phyloP scores from a whole-genome alignment of 106 monocot genomes.

The Dendrobium catenatum region DNA sequence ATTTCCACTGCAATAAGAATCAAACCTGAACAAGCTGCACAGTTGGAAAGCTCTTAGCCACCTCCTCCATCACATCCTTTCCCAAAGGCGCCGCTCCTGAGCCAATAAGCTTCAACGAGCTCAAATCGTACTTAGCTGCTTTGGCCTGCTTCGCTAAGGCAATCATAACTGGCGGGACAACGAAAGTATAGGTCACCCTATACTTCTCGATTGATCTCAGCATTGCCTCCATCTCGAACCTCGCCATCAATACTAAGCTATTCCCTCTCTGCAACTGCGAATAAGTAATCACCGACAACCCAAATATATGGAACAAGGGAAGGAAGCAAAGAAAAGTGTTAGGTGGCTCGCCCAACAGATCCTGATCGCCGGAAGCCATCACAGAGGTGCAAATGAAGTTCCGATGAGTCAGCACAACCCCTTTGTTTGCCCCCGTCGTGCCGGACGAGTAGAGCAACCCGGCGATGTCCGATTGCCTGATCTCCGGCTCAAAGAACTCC shows the following conservation, averaged over 20 bases:
- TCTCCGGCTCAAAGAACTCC: conserved; percentile 16
- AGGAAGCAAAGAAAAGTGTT: conserved; percentile 59
- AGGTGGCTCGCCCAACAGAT: conserved; percentile 21
- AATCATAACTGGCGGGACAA: conserved; percentile 85
- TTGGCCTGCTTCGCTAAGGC: conserved; percentile 79
- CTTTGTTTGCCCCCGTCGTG: conserved; percentile 77
- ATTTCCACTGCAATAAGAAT: not conserved
- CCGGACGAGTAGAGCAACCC: conserved; percentile 84
- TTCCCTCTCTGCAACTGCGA: conserved; percentile 65
- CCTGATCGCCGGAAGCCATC: conserved; percentile 53
- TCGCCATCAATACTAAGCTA: conserved; percentile 49
- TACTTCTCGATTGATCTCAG: conserved; percentile 44
- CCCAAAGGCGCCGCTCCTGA: conserved; percentile 69
- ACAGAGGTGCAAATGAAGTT: conserved; percentile 50
- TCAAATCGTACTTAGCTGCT: conserved; percentile 44
- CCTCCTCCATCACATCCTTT: conserved; percentile 79
- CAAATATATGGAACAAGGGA: conserved; percentile 83
- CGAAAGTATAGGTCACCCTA: conserved; percentile 31
- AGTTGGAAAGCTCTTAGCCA: conserved; percentile 30
- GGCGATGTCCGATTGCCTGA: conserved; percentile 42
- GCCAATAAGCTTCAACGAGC: conserved; percentile 37
- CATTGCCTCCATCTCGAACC: conserved; percentile 54
- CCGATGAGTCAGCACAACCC: conserved; percentile 62
- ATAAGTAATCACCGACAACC: conserved; percentile 43
- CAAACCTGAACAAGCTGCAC: conserved; percentile 53